Conservation (phyloP, 139 green algal species). For the Bryopsis sp. region DNA sequence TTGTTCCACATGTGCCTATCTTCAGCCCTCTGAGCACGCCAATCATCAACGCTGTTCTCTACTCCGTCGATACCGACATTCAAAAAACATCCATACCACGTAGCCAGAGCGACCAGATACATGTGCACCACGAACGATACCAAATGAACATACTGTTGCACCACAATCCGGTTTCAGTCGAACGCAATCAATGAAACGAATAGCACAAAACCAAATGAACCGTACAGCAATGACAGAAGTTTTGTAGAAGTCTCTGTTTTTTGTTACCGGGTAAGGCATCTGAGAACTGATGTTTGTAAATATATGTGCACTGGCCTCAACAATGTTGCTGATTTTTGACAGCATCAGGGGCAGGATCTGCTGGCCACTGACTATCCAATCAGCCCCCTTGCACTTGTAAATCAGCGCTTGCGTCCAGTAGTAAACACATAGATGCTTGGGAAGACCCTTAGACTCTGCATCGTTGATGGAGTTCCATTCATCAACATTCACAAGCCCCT, state of each 20-base stretch:
- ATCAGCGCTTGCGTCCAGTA: slow-evolving; percentile 23
- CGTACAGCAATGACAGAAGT: too few relatives aligned
- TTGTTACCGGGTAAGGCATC: slow-evolving; percentile 26
- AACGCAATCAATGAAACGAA: too few relatives aligned
- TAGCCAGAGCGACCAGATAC: slow-evolving; percentile 15
- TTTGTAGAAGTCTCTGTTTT: too few relatives aligned
- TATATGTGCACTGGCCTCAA: slow-evolving; percentile 17
- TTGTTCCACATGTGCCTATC: not conserved
- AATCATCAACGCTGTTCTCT: not conserved
- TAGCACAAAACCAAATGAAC: too few relatives aligned
- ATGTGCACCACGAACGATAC: slow-evolving; percentile 19
- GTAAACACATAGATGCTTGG: not conserved
- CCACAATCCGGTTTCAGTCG: too few relatives aligned
- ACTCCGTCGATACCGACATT: not conserved
- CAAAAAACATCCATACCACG: slow-evolving; percentile 18
- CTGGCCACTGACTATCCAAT: not conserved
- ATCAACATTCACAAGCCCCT: not conserved
- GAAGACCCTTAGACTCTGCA: not conserved
- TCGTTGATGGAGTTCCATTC: not conserved
- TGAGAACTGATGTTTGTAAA: slow-evolving; percentile 27
- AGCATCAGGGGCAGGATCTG: slow-evolving; percentile 22
- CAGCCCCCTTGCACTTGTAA: not conserved
- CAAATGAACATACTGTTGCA: slow-evolving; percentile 18
- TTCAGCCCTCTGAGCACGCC: not conserved
- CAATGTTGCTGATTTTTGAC: slow-evolving; percentile 17